These are phyloP conservation scores for Tetraselmis striata DNA, from an alignment of 139 green algal species.

Conservation along the genomic window DNA sequence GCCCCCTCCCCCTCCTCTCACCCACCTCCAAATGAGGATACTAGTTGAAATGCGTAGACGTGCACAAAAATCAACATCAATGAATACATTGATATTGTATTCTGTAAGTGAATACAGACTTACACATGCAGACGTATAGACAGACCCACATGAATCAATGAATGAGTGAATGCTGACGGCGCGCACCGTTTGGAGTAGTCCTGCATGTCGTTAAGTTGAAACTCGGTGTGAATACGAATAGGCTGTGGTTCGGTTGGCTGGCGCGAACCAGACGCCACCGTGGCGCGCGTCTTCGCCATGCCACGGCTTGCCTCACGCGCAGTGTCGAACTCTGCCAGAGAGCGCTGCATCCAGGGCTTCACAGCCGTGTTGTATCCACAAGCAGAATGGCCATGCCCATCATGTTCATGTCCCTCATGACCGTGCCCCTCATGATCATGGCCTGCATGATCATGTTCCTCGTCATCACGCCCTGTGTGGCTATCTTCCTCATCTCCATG, in stretches of 20 bases:
- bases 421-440: not conserved
- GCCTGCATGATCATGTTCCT: not conserved
- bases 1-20: no score
- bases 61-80: no score
- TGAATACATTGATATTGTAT: no score
- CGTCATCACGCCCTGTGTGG: not conserved
- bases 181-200: not conserved
- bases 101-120: no score
- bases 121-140: no score
- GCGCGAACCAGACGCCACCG: not conserved
- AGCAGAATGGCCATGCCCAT: not conserved
- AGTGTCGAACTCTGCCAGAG: not conserved
- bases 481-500: not conserved
- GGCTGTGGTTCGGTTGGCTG: not conserved
- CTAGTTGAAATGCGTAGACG: no score
- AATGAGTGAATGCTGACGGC: no score
- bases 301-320: not conserved
- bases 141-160: no score
- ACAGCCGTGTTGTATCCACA: not conserved
- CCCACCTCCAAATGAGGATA: no score
- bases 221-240: not conserved
- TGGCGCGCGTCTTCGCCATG: not conserved
- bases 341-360: not conserved
- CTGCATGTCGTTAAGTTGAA: not conserved
- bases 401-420: not conserved